These are phyloP conservation scores for Abortiporus biennis DNA, from an alignment of 1,284 basidiomycete genomes.

Conservation along the genomic window DNA sequence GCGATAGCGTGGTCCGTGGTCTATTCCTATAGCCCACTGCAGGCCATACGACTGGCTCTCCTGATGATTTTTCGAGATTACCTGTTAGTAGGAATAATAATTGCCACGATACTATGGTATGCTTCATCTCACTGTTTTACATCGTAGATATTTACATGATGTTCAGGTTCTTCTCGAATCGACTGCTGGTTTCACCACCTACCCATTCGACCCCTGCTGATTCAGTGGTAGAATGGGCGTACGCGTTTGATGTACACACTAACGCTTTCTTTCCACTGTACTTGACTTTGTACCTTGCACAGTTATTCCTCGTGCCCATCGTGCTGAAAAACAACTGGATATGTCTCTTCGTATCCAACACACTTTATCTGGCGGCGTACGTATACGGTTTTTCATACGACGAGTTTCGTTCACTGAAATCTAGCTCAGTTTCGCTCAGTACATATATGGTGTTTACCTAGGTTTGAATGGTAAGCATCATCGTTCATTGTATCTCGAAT, in stretches of 20 bases:
- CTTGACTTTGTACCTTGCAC: constrained; percentile 80
- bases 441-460: constrained; percentile 86
- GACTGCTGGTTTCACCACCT: constrained; percentile 62
- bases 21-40: constrained; percentile 57
- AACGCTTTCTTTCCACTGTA: constrained; percentile 94
- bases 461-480: constrained; percentile 66
- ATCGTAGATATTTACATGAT: background rate
- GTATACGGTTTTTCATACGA: no score
- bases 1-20: constrained; percentile 83
- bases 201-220: constrained; percentile 70
- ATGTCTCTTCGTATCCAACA: constrained; percentile 89
- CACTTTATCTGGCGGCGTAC: constrained; percentile 82
- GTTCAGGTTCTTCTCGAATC: constrained; percentile 66
- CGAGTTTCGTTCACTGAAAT: background rate
- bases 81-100: constrained; percentile 66
- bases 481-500: background rate
- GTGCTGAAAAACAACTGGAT: constrained; percentile 85
- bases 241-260: constrained; percentile 92
- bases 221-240: constrained; percentile 82
- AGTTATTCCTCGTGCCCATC: constrained; percentile 79
- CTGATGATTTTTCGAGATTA: constrained; percentile 88
- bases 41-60: constrained; percentile 59
- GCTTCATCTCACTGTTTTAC: constrained; percentile 14
- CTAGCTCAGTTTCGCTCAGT: constrained; percentile 69
- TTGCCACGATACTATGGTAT: constrained; percentile 78